Evolutionary conservation across 2,329 filamentous ascomycete genomes (phyloP).

Genomic region (Blastomyces silverae): DNA sequence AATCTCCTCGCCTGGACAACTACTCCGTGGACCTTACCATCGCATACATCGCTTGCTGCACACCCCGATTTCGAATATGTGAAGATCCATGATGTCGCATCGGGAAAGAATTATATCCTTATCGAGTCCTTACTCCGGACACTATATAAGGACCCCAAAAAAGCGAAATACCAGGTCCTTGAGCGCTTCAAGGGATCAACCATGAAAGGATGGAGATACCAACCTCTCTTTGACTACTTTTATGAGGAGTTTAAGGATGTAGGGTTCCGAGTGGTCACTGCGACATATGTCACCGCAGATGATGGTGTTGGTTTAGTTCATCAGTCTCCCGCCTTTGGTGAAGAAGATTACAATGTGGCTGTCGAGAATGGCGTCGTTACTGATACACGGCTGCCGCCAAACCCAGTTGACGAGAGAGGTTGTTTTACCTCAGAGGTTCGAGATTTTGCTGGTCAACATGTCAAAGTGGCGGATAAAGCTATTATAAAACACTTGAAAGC

Average conservation of each 20-base stretch:
- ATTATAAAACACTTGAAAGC: constrained; percentile 86
- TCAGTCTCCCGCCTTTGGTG: constrained; percentile 86
- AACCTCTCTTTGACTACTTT: constrained; percentile 85
- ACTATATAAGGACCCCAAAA: constrained; percentile 91
- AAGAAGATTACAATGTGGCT: constrained; percentile 88
- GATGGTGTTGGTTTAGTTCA: constrained; percentile 93
- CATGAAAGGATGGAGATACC: constrained; percentile 82
- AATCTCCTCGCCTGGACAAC: constrained; percentile 82
- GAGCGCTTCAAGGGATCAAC: constrained; percentile 73
- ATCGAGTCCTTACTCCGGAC: constrained; percentile 73
- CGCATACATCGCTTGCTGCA: constrained; percentile 68
- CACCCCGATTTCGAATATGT: constrained; percentile 81
- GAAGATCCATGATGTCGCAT: constrained; percentile 75
- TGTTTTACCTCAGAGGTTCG: constrained; percentile 68
- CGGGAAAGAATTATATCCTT: constrained; percentile 76
- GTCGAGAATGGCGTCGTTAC: constrained; percentile 69
- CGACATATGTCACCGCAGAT: constrained; percentile 78
- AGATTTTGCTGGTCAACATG: constrained; percentile 79
- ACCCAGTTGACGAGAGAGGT: constrained; percentile 80
- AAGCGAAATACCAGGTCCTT: constrained; percentile 81
- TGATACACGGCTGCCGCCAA: constrained; percentile 71
- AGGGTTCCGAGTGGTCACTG: constrained; percentile 75
- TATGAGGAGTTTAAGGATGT: constrained; percentile 79
- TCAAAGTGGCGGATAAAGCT: constrained; percentile 85
- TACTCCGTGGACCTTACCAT: constrained; percentile 79